phyloP scores from a whole-genome alignment of 306 rosid species.

The Rosa chinensis region DNA sequence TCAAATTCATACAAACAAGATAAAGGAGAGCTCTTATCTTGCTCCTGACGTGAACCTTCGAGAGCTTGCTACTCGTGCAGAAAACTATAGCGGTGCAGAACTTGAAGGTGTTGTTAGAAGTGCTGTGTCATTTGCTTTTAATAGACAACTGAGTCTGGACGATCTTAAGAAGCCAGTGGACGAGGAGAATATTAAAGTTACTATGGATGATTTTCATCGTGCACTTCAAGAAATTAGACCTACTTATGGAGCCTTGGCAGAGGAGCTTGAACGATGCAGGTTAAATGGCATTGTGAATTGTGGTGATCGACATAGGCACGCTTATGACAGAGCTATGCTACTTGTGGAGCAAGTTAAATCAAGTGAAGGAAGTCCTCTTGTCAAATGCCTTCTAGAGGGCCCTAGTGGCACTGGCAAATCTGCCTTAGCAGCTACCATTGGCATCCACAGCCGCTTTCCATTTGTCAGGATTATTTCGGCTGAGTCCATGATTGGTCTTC shows the following conservation, averaged over 20 bases:
- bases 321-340: constrained; percentile 70
- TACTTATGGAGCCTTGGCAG: constrained; percentile 94
- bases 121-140: constrained; percentile 92
- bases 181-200: constrained; percentile 90
- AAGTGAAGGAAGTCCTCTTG: constrained; percentile 87
- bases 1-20: constrained; percentile 90
- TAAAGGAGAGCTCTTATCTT: constrained; percentile 92
- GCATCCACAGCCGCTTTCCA: constrained; percentile 88
- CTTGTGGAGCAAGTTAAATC: constrained; percentile 93
- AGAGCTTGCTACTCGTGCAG: constrained; percentile 95
- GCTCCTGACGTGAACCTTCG: constrained; percentile 87
- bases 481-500: constrained; percentile 91
- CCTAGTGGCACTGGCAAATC: constrained; percentile 96
- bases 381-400: constrained; percentile 94
- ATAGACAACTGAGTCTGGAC: constrained; percentile 84
- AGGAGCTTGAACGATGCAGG: constrained; percentile 93
- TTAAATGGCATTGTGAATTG: constrained; percentile 85
- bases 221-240: constrained; percentile 79
- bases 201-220: constrained; percentile 87
- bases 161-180: constrained; percentile 91
- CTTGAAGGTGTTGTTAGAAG: constrained; percentile 99
- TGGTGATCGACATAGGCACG: constrained; percentile 80
- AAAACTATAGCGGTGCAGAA: constrained; percentile 98
- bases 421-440: constrained; percentile 88
- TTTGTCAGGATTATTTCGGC: constrained; percentile 92